phyloP scores from a whole-genome alignment of 2,329 filamentous ascomycete species.

The Fusarium protoensiforme region DNA sequence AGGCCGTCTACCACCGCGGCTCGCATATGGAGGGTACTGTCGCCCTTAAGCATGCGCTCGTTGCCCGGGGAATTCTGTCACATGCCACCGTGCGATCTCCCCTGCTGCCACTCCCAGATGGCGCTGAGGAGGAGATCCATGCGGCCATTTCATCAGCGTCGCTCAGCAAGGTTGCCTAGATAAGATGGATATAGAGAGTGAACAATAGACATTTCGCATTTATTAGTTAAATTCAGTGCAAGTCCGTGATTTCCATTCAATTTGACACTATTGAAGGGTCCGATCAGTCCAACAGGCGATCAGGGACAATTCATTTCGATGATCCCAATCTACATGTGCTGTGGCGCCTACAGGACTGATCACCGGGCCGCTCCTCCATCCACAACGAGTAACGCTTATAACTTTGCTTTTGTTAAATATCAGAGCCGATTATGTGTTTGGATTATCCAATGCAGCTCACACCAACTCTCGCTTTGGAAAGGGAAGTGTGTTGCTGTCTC shows the following conservation, averaged over 20 bases:
- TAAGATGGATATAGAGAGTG: neutral
- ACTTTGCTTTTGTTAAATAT: neutral
- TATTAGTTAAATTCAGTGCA: neutral
- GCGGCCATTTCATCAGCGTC: slow-evolving; percentile 49
- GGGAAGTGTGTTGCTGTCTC: neutral
- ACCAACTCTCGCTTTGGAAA: neutral
- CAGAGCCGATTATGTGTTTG: neutral
- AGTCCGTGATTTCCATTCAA: neutral
- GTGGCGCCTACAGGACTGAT: neutral
- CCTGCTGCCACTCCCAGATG: slow-evolving; percentile 55
- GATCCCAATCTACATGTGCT: neutral
- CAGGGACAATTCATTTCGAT: neutral
- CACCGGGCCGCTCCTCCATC: neutral
- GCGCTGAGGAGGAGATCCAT: slow-evolving; percentile 57
- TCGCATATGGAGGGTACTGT: slow-evolving; percentile 67
- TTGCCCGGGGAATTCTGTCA: slow-evolving; percentile 60
- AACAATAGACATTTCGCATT: neutral
- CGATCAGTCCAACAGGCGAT: neutral
- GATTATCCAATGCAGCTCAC: neutral
- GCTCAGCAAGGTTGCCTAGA: slow-evolving; percentile 33
- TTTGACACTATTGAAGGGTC: neutral
- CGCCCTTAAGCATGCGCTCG: slow-evolving; percentile 62
- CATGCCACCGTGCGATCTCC: slow-evolving; percentile 63
- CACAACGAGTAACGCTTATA: neutral
- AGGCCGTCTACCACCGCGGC: slow-evolving; percentile 64